Percentiles rank a stretch among this genome's conserved stretches.
Evolutionary conservation across 371 early-diverging fungal species (phyloP).

Genomic region (Syncephalis fuscata): DNA sequence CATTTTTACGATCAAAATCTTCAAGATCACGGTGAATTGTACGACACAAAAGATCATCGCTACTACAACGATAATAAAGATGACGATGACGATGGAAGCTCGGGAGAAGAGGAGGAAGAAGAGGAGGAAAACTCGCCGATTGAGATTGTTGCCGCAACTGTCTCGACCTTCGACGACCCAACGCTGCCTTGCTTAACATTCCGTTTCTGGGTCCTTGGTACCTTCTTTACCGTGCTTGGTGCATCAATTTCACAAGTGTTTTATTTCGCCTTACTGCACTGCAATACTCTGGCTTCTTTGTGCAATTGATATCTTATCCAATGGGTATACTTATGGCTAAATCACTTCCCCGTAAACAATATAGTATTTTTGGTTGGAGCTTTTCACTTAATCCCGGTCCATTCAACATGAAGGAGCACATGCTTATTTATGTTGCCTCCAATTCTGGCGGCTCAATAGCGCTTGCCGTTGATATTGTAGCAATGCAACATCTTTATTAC

Average conservation of each 20-base stretch:
- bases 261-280: constrained; percentile 52
- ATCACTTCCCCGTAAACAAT: neutral
- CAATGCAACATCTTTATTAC: too few relatives aligned
- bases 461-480: too few relatives aligned
- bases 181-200: constrained; percentile 51
- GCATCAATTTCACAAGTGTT: constrained; percentile 56
- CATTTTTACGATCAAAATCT: too few relatives aligned
- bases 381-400: constrained; percentile 49
- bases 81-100: too few relatives aligned
- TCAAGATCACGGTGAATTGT: too few relatives aligned
- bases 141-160: constrained; percentile 46
- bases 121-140: constrained; percentile 41
- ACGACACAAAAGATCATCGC: too few relatives aligned
- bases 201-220: constrained; percentile 54
- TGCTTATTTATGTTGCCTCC: constrained; percentile 27
- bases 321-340: constrained; percentile 27
- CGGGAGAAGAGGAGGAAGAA: too few relatives aligned
- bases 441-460: constrained; percentile 14
- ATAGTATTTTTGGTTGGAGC: neutral
- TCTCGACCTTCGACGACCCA: constrained; percentile 34
- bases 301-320: constrained; percentile 47
- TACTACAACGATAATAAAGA: too few relatives aligned
- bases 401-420: constrained; percentile 67
- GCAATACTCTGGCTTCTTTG: constrained; percentile 37
- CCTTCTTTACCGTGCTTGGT: constrained; percentile 37